Evolutionary conservation across 352 stramenopile species (phyloP).

Genomic region (Phytophthora multivora): DNA sequence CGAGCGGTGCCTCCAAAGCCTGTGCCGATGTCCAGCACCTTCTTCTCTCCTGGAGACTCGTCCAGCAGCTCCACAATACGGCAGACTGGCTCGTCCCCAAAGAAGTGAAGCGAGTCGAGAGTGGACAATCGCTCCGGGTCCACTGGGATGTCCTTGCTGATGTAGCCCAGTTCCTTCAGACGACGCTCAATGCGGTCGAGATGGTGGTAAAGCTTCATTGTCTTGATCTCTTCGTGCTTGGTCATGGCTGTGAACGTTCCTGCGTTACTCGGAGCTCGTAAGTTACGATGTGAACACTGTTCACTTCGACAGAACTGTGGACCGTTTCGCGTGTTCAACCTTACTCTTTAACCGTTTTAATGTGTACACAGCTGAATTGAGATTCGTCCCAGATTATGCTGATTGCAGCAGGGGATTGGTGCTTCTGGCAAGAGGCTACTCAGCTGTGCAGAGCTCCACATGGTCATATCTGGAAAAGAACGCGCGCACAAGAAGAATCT

Average conservation of each 20-base stretch:
- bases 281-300: neutral
- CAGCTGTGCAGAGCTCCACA: too few relatives aligned
- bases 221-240: constrained; percentile 81
- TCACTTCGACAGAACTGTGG: neutral
- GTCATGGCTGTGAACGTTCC: constrained; percentile 2
- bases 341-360: neutral
- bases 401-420: neutral
- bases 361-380: too few relatives aligned
- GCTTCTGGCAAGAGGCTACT: neutral
- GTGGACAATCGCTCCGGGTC: constrained; percentile 57
- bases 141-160: constrained; percentile 26
- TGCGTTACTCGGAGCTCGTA: neutral
- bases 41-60: constrained; percentile 14
- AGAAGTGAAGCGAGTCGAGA: constrained; percentile 72
- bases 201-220: constrained; percentile 88
- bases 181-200: constrained; percentile 81
- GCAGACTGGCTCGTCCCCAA: constrained; percentile 64
- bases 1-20: constrained; percentile 89
- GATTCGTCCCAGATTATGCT: neutral
- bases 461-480: too few relatives aligned
- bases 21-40: constrained; percentile 89
- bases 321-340: neutral
- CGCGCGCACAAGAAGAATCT: too few relatives aligned
- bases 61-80: constrained; percentile 49
- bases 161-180: constrained; percentile 38